Base-by-base conservation (phyloP, 2,329 filamentous ascomycete species). In the Nannizziopsis barbatae region DNA sequence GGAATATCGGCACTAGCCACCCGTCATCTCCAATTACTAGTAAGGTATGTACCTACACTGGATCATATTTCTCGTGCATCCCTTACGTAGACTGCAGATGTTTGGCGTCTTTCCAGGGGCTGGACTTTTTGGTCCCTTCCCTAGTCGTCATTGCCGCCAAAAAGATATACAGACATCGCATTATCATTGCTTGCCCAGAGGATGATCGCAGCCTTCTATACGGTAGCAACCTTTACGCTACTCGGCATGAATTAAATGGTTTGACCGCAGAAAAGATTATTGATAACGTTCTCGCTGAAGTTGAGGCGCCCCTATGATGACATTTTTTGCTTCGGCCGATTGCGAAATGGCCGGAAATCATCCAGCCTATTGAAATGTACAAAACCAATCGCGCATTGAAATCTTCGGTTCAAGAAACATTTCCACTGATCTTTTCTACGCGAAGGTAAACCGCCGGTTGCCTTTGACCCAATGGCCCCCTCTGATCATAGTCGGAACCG, bases 171-270 rank as follows among this genome's bases (percentile, higher is more conserved):
- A 74, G 84, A 14, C 92, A 98, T 67, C 81, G 88, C 7, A 80
- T 98, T 30, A 66, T 77, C 11, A 75, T 95, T 48, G 79, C 83
- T 0, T 66, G 69, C 1, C 75, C 86, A 1, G 75, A 79, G 52
- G 78, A 80, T 50, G 92, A 96, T 68, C 75, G 88, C 42, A 95
- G 88, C 62, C 76, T 95, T 71, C 86, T 95, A 63, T 98, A 93
- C 80, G 92, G 92, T 0, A 95, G 90, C 63, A 80, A 84, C 46
- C 56, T 83, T 0, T 73, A 75, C 27, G 84, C 84, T 3, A 78
- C 95, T 1, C 73, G 76, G 54, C 72, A 75, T 12, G 56, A 88
- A 42, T 66, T 95, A 2, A 77, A 83, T 2, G 71, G 71, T 30
- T 65, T 78, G 2, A 76, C 70, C 1, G 67, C 73, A 1, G 75